A percentile compares a stretch with the other conserved stretches of the same genome.
Conservation (phyloP, 306 rosid genomes). For the Quercus alba region DNA sequence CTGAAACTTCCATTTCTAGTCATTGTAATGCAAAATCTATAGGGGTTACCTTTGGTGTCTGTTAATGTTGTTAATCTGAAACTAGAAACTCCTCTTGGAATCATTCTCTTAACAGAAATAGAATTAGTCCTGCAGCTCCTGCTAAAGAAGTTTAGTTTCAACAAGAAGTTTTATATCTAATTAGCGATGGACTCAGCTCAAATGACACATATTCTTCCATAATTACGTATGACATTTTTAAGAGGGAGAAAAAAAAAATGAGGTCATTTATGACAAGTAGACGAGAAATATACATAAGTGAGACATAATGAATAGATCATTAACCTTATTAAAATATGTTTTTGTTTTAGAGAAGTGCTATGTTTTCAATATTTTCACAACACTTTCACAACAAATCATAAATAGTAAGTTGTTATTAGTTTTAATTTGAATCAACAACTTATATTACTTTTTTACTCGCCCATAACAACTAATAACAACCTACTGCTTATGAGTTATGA, state of each 20-base stretch:
- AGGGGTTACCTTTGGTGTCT: not conserved
- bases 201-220: not conserved
- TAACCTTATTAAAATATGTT: no score
- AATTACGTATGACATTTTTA: not conserved
- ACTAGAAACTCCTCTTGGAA: not conserved
- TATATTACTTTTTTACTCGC: no score
- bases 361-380: no score
- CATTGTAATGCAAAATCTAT: not conserved
- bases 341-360: no score
- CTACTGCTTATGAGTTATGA: no score
- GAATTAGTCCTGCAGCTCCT: no score
- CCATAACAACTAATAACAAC: no score
- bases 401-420: no score
- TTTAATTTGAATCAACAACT: no score
- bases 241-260: not conserved
- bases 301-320: no score
- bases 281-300: no score
- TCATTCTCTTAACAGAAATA: not conserved
- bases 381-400: no score
- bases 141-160: not conserved
- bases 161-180: not conserved
- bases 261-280: not conserved
- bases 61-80: not conserved
- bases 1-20: not conserved
- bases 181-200: not conserved